Evolutionary conservation across 768 basidiomycete genomes (phyloP).

Genomic region (Sporobolomyces roseus): DNA sequence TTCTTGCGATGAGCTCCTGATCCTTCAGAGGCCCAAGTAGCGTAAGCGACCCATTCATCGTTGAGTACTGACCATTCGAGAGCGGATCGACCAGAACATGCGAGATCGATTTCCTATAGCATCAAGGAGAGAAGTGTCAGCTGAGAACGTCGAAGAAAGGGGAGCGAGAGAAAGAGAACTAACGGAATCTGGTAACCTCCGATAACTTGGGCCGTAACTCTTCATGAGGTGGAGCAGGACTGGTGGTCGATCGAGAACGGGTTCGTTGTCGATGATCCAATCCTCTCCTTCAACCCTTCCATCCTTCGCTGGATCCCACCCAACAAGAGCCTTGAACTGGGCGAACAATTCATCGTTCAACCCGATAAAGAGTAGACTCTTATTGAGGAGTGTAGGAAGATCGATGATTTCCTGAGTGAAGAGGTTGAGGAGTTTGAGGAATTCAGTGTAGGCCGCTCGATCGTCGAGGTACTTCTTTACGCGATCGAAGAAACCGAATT

Average conservation of each 20-base stretch:
- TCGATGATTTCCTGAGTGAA: conserved; percentile 92
- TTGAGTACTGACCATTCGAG: conserved; percentile 94
- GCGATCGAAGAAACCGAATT: conserved; percentile 89
- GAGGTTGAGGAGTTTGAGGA: conserved; percentile 83
- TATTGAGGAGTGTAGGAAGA: conserved; percentile 70
- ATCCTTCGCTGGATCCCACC: conserved; percentile 57
- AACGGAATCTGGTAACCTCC: conserved; percentile 21
- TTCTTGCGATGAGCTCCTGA: conserved; percentile 97
- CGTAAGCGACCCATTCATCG: conserved; percentile 97
- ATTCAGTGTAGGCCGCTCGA: conserved; percentile 62
- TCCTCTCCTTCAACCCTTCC: conserved; percentile 45
- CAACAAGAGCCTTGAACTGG: conserved; percentile 82
- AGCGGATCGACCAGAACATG: conserved; percentile 90
- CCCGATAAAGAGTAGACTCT: conserved; percentile 74
- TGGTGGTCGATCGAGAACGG: conserved; percentile 64
- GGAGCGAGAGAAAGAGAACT: conserved; percentile 7
- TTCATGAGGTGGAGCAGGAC: conserved; percentile 50
- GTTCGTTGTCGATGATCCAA: conserved; percentile 61
- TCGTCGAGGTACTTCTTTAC: conserved; percentile 59
- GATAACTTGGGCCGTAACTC: conserved; percentile 67
- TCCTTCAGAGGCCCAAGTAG: conserved; percentile 94
- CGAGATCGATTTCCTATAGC: conserved; percentile 72
- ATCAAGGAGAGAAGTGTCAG: not conserved
- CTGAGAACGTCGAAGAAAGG: not conserved
- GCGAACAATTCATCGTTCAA: conserved; percentile 59